Base-by-base conservation (phyloP, 441 rosid species). In the Cnidoscolus chayamansa region DNA sequence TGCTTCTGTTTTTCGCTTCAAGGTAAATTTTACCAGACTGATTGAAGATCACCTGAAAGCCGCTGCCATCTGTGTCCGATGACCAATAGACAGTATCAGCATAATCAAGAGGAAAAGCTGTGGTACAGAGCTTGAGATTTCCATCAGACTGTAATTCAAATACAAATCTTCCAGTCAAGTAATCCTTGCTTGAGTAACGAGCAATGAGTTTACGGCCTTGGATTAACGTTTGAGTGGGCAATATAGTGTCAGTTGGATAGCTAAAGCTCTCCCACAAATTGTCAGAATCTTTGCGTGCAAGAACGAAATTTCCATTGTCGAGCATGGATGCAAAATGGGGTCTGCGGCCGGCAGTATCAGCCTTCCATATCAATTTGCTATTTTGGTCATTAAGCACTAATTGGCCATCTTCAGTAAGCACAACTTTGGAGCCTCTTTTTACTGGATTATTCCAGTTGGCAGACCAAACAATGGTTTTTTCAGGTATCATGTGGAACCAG, bases 381-480 rank as follows among this genome's bases (percentile, higher is more conserved):
- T 35, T 17, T 1, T 74, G 73, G 55, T 65, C 81, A 35, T 55
- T 70, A 32, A 88, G 82, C 13, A 77, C 73, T 16, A 84, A 53
- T 30, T 72, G 74, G 0, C 76, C 59, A 12, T 70, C 71, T 48
- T 67, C 10, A 7, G 79, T 77, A 1, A 82, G 74, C 40, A 1
- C 35, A 47, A 82, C 20, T 59, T 13, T 74, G 19, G 86, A 82
- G 48, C 84, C 83, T 35, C 32, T 59, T 7, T 63, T 76, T 0
- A 12, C 84, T 11, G 31, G 68, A 63, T 63, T 35, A 10, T 72
- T 47, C 25, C 63, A 15, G 25, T 72, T 53, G 7, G 85, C 82
- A 53, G 70, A 76, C 89, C 89, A 83, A 37, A 84, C 81, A 57
- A 71, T 68, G 64, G 82, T 61, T 31, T 20, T 37, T 37, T 71